Evolutionary conservation across 805 yeast genomes (phyloP).

Genomic region (Candida takata): DNA sequence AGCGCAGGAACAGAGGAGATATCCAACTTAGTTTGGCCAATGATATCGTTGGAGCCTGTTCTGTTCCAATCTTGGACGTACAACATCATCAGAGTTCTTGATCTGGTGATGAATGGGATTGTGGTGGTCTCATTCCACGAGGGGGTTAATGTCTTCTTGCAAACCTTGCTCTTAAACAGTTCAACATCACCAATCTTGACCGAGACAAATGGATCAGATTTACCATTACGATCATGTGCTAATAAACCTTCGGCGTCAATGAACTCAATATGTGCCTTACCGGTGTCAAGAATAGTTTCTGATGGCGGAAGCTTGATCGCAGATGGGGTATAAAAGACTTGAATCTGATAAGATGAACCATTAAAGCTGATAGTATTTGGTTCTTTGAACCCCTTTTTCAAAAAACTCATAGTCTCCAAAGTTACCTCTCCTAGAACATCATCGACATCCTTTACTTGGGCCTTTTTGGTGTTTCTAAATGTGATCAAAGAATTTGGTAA

Average conservation of each 20-base stretch:
- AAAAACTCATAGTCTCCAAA: constrained; percentile 46
- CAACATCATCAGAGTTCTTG: constrained; percentile 41
- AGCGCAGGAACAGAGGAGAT: constrained; percentile 41
- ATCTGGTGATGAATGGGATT: constrained; percentile 57
- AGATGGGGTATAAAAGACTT: constrained; percentile 57
- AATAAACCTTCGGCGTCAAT: constrained; percentile 46
- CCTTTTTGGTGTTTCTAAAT: constrained; percentile 50
- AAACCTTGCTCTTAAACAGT: constrained; percentile 49
- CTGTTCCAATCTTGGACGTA: constrained; percentile 73
- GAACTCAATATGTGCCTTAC: constrained; percentile 49
- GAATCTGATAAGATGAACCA: constrained; percentile 36
- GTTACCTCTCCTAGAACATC: constrained; percentile 46
- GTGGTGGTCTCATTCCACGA: constrained; percentile 65
- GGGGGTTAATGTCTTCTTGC: constrained; percentile 65
- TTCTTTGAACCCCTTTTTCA: constrained; percentile 39
- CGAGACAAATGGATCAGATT: constrained; percentile 63
- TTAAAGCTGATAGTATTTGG: constrained; percentile 42
- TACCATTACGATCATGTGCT: constrained; percentile 66
- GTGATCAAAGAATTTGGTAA: constrained; percentile 51
- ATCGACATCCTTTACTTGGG: constrained; percentile 37
- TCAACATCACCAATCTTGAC: constrained; percentile 48
- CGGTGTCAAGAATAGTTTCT: constrained; percentile 66
- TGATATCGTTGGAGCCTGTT: constrained; percentile 56
- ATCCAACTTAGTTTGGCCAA: constrained; percentile 50
- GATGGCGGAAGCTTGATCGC: constrained; percentile 43